These are phyloP conservation scores for Ogataea hybrid DNA, from an alignment of 1,139 yeast genomes.

Conservation along the genomic window DNA sequence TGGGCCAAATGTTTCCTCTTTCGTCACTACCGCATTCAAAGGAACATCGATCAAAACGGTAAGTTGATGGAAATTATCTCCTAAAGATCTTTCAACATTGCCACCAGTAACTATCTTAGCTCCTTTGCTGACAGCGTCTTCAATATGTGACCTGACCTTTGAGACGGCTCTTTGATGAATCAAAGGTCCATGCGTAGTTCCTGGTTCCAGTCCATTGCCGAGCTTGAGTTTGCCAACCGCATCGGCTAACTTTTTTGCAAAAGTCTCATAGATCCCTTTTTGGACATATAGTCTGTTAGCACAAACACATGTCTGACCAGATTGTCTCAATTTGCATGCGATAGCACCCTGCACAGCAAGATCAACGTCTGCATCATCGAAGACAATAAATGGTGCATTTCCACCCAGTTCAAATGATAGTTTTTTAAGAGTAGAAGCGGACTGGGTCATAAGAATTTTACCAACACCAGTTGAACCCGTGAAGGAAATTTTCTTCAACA, in stretches of 20 bases:
- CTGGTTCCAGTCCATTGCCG: constrained; percentile 72
- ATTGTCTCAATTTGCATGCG: constrained; percentile 68
- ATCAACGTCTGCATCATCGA: constrained; percentile 81
- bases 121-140: constrained; percentile 76
- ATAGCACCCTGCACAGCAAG: constrained; percentile 73
- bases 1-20: constrained; percentile 93
- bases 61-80: constrained; percentile 75
- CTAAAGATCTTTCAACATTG: constrained; percentile 58
- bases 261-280: constrained; percentile 59
- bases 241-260: constrained; percentile 49
- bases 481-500: constrained; percentile 76
- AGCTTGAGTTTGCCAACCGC: constrained; percentile 55
- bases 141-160: constrained; percentile 71
- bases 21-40: constrained; percentile 56
- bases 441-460: constrained; percentile 74
- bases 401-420: constrained; percentile 91
- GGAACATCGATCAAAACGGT: constrained; percentile 71
- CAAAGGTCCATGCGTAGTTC: constrained; percentile 79
- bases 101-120: constrained; percentile 72
- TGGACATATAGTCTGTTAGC: constrained; percentile 78
- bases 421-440: constrained; percentile 79
- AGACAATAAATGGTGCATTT: constrained; percentile 89
- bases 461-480: constrained; percentile 95
- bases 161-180: constrained; percentile 67
- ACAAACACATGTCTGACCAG: constrained; percentile 85